Conservation (phyloP, 1,284 basidiomycete species). For the Malassezia pachydermatis region DNA sequence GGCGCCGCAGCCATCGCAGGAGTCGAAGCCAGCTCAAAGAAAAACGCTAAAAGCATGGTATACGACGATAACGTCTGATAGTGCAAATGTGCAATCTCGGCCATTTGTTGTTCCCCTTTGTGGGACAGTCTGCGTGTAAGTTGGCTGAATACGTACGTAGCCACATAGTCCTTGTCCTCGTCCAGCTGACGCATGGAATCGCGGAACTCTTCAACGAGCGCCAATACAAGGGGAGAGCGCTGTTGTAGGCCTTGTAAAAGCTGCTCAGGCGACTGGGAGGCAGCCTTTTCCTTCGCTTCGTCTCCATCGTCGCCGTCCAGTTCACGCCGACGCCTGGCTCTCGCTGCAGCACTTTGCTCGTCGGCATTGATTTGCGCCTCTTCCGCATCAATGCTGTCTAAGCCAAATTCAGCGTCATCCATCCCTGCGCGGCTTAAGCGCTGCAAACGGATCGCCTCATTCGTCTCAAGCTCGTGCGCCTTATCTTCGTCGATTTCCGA, state of each 20-base stretch:
- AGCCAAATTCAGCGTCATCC: slow-evolving; percentile 71
- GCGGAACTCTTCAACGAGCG: slow-evolving; percentile 53
- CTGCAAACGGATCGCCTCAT: slow-evolving; percentile 74
- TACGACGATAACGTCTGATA: slow-evolving; percentile 72
- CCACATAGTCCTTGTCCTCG: background rate
- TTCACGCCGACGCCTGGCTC: slow-evolving; percentile 29
- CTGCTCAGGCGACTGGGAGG: background rate
- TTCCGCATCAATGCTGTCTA: slow-evolving; percentile 55
- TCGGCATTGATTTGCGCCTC: slow-evolving; percentile 23
- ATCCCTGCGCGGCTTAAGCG: slow-evolving; percentile 63
- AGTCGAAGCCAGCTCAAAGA: slow-evolving; percentile 66
- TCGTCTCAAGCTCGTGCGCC: slow-evolving; percentile 61
- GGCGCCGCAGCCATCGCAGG: slow-evolving; percentile 42
- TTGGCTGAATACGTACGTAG: background rate
- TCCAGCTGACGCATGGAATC: slow-evolving; percentile 53
- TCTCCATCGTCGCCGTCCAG: slow-evolving; percentile 19
- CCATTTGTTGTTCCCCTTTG: slow-evolving; percentile 6
- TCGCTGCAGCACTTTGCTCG: slow-evolving; percentile 26
- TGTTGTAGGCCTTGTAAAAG: background rate
- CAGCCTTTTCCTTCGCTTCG: background rate
- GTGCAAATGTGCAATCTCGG: slow-evolving; percentile 14
- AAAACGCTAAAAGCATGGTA: slow-evolving; percentile 80
- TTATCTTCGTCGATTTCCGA: slow-evolving; percentile 49
- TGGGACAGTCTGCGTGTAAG: background rate
- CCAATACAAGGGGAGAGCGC: slow-evolving; percentile 38